phyloP scores from a whole-genome alignment of 768 basidiomycete genomes.

The Serendipita sp. region DNA sequence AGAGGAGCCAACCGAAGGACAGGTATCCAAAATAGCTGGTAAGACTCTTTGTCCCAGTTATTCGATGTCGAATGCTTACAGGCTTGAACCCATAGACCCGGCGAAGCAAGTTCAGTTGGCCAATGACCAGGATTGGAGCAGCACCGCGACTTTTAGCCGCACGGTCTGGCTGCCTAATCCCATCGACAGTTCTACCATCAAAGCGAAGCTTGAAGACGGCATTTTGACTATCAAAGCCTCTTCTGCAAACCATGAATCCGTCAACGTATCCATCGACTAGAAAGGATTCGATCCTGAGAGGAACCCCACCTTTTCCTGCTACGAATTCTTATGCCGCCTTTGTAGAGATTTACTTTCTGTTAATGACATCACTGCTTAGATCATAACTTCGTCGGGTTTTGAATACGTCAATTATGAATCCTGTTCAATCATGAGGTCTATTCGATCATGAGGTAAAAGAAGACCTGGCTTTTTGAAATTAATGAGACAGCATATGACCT shows the following conservation, averaged over 20 bases:
- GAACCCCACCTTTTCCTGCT: no score
- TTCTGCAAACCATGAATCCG: slow-evolving; percentile 41
- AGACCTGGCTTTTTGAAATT: no score
- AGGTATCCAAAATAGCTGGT: neutral
- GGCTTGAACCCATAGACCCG: neutral
- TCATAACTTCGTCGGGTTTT: no score
- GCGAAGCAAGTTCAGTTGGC: neutral
- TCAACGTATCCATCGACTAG: slow-evolving; percentile 31
- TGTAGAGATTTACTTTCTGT: no score
- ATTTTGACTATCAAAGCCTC: slow-evolving; percentile 47
- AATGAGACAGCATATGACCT: no score
- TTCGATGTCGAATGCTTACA: neutral
- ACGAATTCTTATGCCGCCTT: no score
- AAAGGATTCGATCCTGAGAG: neutral
- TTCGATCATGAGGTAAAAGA: no score
- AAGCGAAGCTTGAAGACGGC: slow-evolving; percentile 52
- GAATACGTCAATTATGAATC: no score
- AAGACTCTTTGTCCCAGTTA: neutral
- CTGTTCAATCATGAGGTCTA: no score
- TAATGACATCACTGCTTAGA: no score
- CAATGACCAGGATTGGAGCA: neutral
- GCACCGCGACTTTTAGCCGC: slow-evolving; percentile 35
- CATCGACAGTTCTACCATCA: slow-evolving; percentile 40
- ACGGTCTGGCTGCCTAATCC: slow-evolving; percentile 58
- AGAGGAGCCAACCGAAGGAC: no score